Percentiles rank a stretch among this genome's conserved stretches.
phyloP scores from a whole-genome alignment of 306 rosid species.

The Oxytropis ochrocephala region DNA sequence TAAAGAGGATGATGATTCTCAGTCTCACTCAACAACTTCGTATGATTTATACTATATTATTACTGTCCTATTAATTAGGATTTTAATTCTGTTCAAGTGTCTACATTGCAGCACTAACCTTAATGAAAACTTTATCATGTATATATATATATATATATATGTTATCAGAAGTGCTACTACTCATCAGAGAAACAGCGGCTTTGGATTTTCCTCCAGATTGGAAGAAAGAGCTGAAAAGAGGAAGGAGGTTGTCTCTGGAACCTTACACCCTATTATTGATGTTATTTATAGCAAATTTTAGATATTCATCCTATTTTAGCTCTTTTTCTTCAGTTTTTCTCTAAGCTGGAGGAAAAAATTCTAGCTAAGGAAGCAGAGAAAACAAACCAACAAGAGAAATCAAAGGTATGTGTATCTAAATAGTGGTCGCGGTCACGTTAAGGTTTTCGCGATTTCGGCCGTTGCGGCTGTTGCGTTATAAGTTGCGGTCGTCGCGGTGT shows the following conservation, averaged over 20 bases:
- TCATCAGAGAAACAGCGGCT: conserved; percentile 41
- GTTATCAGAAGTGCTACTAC: conserved; percentile 44
- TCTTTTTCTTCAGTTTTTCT: conserved; percentile 61
- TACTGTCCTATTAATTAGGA: not conserved
- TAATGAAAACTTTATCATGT: not conserved
- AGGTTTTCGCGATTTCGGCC: no score
- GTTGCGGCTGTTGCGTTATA: no score
- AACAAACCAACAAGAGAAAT: conserved; percentile 66
- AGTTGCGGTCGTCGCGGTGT: no score
- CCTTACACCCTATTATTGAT: not conserved
- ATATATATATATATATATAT: no score
- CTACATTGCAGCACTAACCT: not conserved
- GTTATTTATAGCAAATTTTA: not conserved
- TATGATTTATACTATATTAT: conserved; percentile 28
- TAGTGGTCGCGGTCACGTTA: no score
- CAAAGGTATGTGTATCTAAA: conserved; percentile 61
- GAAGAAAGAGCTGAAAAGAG: conserved; percentile 95
- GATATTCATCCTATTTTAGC: not conserved
- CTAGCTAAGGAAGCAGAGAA: conserved; percentile 90
- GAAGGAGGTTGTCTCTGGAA: conserved; percentile 61
- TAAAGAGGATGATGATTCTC: conserved; percentile 70
- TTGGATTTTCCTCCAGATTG: conserved; percentile 75
- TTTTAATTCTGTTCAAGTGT: not conserved
- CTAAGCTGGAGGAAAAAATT: conserved; percentile 85
- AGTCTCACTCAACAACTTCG: conserved; percentile 78